phyloP scores from a whole-genome alignment of 257 asterid genomes.

The Verbascum thapsus region DNA sequence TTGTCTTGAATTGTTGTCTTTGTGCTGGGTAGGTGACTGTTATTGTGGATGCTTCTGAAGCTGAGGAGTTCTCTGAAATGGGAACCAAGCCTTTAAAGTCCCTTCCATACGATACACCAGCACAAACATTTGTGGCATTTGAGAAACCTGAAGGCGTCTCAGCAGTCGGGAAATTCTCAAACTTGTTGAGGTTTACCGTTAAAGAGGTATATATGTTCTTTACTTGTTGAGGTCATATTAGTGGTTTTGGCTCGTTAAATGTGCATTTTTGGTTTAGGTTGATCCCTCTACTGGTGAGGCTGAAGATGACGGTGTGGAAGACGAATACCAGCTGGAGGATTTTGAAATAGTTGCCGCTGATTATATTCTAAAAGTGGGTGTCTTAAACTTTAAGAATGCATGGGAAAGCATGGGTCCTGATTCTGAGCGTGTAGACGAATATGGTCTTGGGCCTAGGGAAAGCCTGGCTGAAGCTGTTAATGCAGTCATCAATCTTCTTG shows the following conservation, averaged over 20 bases:
- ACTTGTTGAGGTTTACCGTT: conserved; percentile 73
- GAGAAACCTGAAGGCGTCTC: conserved; percentile 94
- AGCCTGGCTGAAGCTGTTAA: conserved; percentile 84
- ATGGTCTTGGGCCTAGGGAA: conserved; percentile 97
- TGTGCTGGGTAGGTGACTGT: conserved; percentile 63
- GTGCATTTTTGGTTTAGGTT: not conserved
- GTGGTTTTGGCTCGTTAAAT: conserved; percentile 13
- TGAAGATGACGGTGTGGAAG: conserved; percentile 52
- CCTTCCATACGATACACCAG: conserved; percentile 91
- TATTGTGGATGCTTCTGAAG: conserved; percentile 94
- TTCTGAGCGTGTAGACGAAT: conserved; percentile 78
- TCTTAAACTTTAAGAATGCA: conserved; percentile 92
- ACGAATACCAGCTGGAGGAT: conserved; percentile 96
- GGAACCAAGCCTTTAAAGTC: conserved; percentile 77
- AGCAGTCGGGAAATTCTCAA: conserved; percentile 90
- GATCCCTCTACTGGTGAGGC: conserved; percentile 18
- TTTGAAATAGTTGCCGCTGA: conserved; percentile 92
- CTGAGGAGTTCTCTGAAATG: conserved; percentile 91
- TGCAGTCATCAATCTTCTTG: conserved; percentile 88
- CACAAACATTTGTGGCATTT: conserved; percentile 89
- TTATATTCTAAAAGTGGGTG: conserved; percentile 88
- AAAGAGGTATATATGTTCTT: conserved; percentile 69
- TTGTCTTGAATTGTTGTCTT: conserved; percentile 22
- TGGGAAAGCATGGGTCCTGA: conserved; percentile 92
- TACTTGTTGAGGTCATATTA: conserved; percentile 4